Evolutionary conservation across 1,284 basidiomycete species (phyloP).

Genomic region (Sanguinoderma infundibulare): DNA sequence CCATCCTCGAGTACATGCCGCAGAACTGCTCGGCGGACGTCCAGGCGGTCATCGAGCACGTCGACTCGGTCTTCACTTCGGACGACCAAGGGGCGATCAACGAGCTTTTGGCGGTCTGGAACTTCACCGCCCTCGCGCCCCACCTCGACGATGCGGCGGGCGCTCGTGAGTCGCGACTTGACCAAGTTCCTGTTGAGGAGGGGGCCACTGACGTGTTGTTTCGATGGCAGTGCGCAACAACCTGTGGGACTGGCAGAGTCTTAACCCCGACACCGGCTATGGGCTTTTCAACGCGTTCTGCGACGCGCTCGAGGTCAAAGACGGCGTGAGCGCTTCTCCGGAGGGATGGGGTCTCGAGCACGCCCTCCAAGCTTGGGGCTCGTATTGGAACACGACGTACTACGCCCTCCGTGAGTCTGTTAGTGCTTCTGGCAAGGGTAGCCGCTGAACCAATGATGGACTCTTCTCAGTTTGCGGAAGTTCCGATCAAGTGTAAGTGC

Average conservation of each 20-base stretch:
- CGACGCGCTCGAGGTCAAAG: conserved; percentile 72
- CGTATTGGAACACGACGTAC: conserved; percentile 55
- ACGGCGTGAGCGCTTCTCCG: conserved; percentile 57
- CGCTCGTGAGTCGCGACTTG: conserved; percentile 48
- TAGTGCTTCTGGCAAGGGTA: background rate
- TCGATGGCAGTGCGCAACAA: conserved; percentile 52
- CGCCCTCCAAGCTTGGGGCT: conserved; percentile 65
- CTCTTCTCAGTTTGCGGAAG: conserved; percentile 47
- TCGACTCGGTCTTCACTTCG: conserved; percentile 59
- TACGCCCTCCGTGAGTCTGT: conserved; percentile 41
- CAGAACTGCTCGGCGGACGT: conserved; percentile 76
- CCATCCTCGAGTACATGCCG: conserved; percentile 70
- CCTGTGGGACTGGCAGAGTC: conserved; percentile 58
- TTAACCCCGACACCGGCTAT: conserved; percentile 50
- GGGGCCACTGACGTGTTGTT: background rate
- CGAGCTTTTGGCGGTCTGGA: conserved; percentile 59
- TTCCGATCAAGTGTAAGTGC: conserved; percentile 45
- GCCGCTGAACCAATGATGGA: background rate
- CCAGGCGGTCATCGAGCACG: conserved; percentile 62
- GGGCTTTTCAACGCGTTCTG: conserved; percentile 68
- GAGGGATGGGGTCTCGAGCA: conserved; percentile 67
- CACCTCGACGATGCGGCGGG: conserved; percentile 72
- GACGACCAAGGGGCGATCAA: conserved; percentile 51
- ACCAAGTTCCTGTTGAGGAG: background rate
- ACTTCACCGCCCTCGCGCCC: conserved; percentile 51